Evolutionary conservation across 1,284 basidiomycete species (phyloP), one percentile per base, ranked within the genome.

Genomic region (Malassezia equina): DNA sequence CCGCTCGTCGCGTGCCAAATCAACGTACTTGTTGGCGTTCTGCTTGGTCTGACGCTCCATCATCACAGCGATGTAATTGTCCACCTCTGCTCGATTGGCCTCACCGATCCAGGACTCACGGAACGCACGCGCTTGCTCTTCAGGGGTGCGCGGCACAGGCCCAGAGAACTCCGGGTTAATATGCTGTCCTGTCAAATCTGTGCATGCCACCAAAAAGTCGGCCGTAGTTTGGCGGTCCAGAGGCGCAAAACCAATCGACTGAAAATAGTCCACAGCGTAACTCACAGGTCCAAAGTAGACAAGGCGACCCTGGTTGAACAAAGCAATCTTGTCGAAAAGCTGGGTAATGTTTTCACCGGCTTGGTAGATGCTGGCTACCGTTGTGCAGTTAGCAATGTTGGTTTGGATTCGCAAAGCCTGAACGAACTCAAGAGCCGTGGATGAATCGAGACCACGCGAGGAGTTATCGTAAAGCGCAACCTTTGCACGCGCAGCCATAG

Each of bases 251-350:
- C 89, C 89, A 53, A 90, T 78, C 75, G 67, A 86, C 44, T 40
- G 90, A 52, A 66, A 66, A 77, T 88, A 90, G 3, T 78, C 77
- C 47, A 86, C 83, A 13, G 88, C 89, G 52, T 83, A 80, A 77
- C 75, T 75, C 1, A 83, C 80, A 7, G 82, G 81, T 5, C 89
- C 89, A 70, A 83, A 88, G 79, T 83, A 91, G 34, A 88, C 86
- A 70, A 88, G 84, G 21, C 58, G 84, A 9, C 89, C 89, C 72
- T 87, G 78, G 75, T 88, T 83, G 49, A 93, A 78, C 21, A 93
- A 81, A 59, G 67, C 60, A 24, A 65, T 47, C 47, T 60, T 60
- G 59, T 65, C 63, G 32, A 63, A 65, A 23, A 61, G 61, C 42
- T 82, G 76, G 69, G 78, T 79, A 3, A 79, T 78, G 13, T 76